Conservation (phyloP, 805 yeast species). For the Starmerella cellae region DNA sequence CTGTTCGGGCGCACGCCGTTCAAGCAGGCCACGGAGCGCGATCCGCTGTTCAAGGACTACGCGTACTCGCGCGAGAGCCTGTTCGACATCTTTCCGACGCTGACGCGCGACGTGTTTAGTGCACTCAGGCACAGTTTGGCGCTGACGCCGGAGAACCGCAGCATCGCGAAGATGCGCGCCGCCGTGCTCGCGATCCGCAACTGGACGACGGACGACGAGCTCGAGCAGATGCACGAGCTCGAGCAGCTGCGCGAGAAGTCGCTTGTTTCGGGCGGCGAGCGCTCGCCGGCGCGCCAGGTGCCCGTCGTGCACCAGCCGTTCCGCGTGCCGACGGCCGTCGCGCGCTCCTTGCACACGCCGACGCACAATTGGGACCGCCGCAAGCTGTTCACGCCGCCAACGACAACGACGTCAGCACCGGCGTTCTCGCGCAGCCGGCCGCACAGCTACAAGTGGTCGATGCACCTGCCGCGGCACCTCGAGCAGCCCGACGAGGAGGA, state of each 20-base stretch:
- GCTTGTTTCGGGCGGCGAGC: not conserved
- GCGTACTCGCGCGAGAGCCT: slow-evolving; percentile 78
- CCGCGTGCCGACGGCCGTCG: slow-evolving; percentile 22
- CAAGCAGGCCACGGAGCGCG: slow-evolving; percentile 63
- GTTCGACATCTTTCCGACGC: slow-evolving; percentile 79
- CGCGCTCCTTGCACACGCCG: slow-evolving; percentile 16
- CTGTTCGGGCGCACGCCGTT: slow-evolving; percentile 87
- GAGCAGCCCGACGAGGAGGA: slow-evolving; percentile 16
- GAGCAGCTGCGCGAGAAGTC: not conserved
- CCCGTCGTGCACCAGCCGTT: slow-evolving; percentile 20
- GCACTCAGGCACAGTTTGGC: slow-evolving; percentile 66
- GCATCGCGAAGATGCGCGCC: slow-evolving; percentile 43
- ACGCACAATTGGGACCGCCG: slow-evolving; percentile 20
- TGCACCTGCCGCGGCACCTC: slow-evolving; percentile 12
- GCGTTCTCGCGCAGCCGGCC: not conserved
- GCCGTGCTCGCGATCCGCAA: slow-evolving; percentile 49
- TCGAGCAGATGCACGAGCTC: slow-evolving; percentile 26
- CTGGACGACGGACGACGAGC: slow-evolving; percentile 76
- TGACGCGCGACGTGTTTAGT: slow-evolving; percentile 77
- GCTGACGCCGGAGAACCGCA: slow-evolving; percentile 77
- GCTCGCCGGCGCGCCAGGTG: slow-evolving; percentile 9
- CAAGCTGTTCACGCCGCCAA: slow-evolving; percentile 22
- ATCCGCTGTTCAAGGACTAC: slow-evolving; percentile 72
- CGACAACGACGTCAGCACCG: not conserved
- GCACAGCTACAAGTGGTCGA: slow-evolving; percentile 3